These are phyloP conservation scores for Talaromyces sp. DNA, from an alignment of 2,329 filamentous ascomycete species.

Conservation along the genomic window DNA sequence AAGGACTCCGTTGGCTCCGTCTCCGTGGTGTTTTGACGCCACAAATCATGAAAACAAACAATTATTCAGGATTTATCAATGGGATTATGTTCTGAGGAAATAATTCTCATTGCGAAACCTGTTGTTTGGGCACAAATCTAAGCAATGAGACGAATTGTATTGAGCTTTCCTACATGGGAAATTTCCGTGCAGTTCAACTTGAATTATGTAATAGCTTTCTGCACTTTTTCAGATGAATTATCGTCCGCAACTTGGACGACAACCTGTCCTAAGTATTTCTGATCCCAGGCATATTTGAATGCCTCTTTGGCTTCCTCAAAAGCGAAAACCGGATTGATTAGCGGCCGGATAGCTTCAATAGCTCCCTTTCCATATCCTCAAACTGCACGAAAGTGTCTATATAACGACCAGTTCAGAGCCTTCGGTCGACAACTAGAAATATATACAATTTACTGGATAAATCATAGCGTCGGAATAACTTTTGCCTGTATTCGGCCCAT, in stretches of 20 bases:
- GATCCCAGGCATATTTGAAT: constrained; percentile 48
- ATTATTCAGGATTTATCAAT: too few relatives aligned
- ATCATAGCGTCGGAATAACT: neutral
- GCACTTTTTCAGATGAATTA: neutral
- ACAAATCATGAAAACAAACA: too few relatives aligned
- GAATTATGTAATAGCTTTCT: too few relatives aligned
- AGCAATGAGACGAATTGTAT: neutral
- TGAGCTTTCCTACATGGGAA: neutral
- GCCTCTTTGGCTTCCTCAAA: constrained; percentile 50
- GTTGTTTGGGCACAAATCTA: neutral
- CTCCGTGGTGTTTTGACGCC: too few relatives aligned
- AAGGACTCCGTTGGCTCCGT: too few relatives aligned
- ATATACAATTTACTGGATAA: neutral
- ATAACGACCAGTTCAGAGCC: too few relatives aligned
- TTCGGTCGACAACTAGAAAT: too few relatives aligned
- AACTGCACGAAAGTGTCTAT: too few relatives aligned
- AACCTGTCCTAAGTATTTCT: constrained; percentile 25
- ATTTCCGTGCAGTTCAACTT: neutral
- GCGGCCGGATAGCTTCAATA: constrained; percentile 7
- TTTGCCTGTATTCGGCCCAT: neutral
- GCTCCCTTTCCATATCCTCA: neutral
- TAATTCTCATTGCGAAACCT: neutral
- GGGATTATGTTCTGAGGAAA: too few relatives aligned
- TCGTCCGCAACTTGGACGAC: neutral
- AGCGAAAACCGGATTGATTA: constrained; percentile 53